A percentile compares a stretch with the other conserved stretches of the same genome.
Evolutionary conservation across 1,284 basidiomycete species (phyloP).

Genomic region (Xerocomus nothofagi): DNA sequence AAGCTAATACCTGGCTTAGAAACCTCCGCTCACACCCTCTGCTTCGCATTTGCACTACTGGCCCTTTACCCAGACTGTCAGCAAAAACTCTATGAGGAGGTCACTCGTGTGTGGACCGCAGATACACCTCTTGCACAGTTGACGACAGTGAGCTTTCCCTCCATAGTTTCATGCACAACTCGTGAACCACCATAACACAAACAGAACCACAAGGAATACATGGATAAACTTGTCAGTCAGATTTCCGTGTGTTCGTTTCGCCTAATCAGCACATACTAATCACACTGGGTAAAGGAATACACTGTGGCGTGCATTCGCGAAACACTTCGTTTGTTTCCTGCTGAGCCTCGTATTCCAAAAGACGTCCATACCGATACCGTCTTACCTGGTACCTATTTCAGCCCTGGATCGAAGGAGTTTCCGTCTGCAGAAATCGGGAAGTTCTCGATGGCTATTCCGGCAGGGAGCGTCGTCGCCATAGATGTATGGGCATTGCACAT

Average conservation of each 20-base stretch:
- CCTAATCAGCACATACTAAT: not conserved
- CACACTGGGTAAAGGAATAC: constrained; percentile 37
- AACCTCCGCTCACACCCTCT: constrained; percentile 46
- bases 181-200: not conserved
- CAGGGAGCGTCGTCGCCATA: constrained; percentile 40
- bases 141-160: constrained; percentile 10
- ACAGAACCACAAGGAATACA: constrained; percentile 39
- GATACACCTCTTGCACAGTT: constrained; percentile 26
- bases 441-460: constrained; percentile 39
- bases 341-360: constrained; percentile 43
- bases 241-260: not conserved
- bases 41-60: constrained; percentile 42
- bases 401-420: constrained; percentile 24
- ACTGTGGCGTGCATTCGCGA: constrained; percentile 43
- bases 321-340: constrained; percentile 43
- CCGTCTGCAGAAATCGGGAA: constrained; percentile 32
- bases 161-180: not conserved
- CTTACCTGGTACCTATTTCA: constrained; percentile 38
- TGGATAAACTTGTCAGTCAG: constrained; percentile 35
- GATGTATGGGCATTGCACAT: constrained; percentile 42
- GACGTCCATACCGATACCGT: constrained; percentile 36
- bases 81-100: constrained; percentile 43
- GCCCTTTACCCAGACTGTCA: constrained; percentile 49
- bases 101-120: constrained; percentile 37
- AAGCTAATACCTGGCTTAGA: constrained; percentile 30